phyloP scores from a whole-genome alignment of 2,329 filamentous ascomycete species.

The Sclerotinia nivalis region DNA sequence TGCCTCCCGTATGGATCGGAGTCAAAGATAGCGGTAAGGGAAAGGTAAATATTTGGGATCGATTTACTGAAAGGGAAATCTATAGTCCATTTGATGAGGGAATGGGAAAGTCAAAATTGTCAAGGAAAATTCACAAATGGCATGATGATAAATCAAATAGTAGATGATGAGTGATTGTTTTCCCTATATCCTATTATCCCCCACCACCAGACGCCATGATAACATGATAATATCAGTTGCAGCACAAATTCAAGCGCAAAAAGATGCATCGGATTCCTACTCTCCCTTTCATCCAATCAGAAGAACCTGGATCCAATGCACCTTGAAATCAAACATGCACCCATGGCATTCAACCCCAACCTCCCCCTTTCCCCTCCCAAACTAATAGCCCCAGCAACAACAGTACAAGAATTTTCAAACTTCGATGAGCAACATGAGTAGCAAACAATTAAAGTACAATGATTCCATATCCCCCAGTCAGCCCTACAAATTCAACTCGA shows the following conservation, averaged over 20 bases:
- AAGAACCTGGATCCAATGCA: conserved; percentile 8
- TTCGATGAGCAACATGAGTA: conserved; percentile 12
- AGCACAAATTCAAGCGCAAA: conserved; percentile 21
- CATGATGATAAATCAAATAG: background rate
- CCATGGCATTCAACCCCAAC: conserved; percentile 8
- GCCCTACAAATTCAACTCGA: conserved; percentile 19
- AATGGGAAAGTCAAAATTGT: background rate
- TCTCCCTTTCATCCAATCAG: conserved; percentile 13
- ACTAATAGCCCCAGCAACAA: conserved; percentile 11
- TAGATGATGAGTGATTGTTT: conserved; percentile 14
- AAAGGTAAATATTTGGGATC: background rate
- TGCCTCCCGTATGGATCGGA: background rate
- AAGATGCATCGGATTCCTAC: conserved; percentile 16
- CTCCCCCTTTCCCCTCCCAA: background rate
- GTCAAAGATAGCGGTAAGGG: conserved; percentile 8
- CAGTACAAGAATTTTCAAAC: conserved; percentile 21
- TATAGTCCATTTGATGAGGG: no score
- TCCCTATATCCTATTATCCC: conserved; percentile 24
- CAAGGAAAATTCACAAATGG: background rate
- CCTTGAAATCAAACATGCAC: conserved; percentile 22
- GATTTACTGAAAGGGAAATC: background rate
- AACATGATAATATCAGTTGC: conserved; percentile 23
- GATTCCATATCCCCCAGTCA: conserved; percentile 17
- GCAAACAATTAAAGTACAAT: conserved; percentile 24
- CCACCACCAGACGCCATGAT: conserved; percentile 19